phyloP scores from a whole-genome alignment of 2,329 filamentous ascomycete species.

The Daldinia sp. region DNA sequence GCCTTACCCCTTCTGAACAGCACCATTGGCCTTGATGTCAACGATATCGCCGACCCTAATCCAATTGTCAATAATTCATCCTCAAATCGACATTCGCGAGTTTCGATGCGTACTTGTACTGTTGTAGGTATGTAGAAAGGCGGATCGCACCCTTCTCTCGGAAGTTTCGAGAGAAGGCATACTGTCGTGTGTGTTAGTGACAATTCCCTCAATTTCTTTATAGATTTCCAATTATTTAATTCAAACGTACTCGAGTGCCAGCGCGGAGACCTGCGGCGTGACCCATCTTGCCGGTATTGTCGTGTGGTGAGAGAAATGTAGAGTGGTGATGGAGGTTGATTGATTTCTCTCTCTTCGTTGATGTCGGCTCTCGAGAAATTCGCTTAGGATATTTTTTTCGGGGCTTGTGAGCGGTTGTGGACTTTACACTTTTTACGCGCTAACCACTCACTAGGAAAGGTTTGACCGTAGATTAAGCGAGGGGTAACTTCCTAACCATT shows the following conservation, averaged over 20 bases:
- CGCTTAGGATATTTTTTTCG: conserved; percentile 44
- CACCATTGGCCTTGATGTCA: conserved; percentile 98
- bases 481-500: conserved; percentile 11
- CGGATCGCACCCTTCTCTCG: conserved; percentile 95
- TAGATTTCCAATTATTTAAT: conserved; percentile 1
- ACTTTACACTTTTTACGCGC: conserved; percentile 24
- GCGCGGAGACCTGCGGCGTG: conserved; percentile 88
- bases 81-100: conserved; percentile 31
- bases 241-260: conserved; percentile 80
- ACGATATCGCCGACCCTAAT: conserved; percentile 95
- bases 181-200: conserved; percentile 59
- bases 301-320: conserved; percentile 48
- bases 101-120: conserved; percentile 78
- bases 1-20: conserved; percentile 94
- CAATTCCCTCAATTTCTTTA: background rate
- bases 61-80: conserved; percentile 57
- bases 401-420: conserved; percentile 39
- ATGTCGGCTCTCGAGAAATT: conserved; percentile 45
- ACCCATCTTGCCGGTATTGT: conserved; percentile 78
- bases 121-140: conserved; percentile 92
- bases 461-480: conserved; percentile 46
- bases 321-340: conserved; percentile 39
- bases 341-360: conserved; percentile 36
- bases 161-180: conserved; percentile 95
- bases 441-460: background rate